Base-by-base conservation (phyloP, 1,284 basidiomycete genomes). In the Fomitopsis schrenkii region DNA sequence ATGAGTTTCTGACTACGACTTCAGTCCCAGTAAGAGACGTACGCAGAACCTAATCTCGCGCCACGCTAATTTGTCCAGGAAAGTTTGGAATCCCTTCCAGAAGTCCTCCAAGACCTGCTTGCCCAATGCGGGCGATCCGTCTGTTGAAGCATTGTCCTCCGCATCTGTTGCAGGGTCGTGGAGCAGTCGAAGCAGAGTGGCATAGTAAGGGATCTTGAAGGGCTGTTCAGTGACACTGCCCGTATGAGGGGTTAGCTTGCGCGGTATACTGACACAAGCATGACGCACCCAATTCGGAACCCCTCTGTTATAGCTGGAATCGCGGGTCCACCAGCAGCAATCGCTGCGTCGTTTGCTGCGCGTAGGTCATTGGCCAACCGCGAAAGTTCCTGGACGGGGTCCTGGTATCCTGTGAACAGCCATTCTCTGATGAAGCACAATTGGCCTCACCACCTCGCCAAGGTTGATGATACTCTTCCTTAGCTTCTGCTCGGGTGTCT, bases 171-270 rank as follows among this genome's bases (percentile, higher is more conserved):
- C 64, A 36, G 72, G 74, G 65, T 86, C 84, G 70, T 85, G 84
- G 57, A 97, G 79, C 45, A 87, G 77, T 38, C 88, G 82, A 40
- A 97, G 81, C n/a, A 97, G 76, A 10, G 91, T 84, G 12, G 91
- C 93, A 75, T 94, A 95, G 72, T 89, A 91, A 0, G 93, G 90
- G 54, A 93, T 90, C 79, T 98, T 98, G 79, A 87, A 95, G 0
- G 95, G 95, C 68, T 96, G 88, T 75, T 97, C 93, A 0, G 90
- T 93, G 55, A 96, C 84, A 33, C 88, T 88, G 70, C 55, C n/a
- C 44, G 22, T 40, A 54, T 3, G n/a, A 50, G 9, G 22, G 68
- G 35, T 66, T 52, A 61, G 59, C 46, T 2, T 17, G 14, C 3
- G 48, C 7, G 12, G 1, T n/a, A 8, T 7, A n/a, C 3, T 17